phyloP scores from a whole-genome alignment of 768 basidiomycete genomes.

The Rubroboletus pulcherrimus region DNA sequence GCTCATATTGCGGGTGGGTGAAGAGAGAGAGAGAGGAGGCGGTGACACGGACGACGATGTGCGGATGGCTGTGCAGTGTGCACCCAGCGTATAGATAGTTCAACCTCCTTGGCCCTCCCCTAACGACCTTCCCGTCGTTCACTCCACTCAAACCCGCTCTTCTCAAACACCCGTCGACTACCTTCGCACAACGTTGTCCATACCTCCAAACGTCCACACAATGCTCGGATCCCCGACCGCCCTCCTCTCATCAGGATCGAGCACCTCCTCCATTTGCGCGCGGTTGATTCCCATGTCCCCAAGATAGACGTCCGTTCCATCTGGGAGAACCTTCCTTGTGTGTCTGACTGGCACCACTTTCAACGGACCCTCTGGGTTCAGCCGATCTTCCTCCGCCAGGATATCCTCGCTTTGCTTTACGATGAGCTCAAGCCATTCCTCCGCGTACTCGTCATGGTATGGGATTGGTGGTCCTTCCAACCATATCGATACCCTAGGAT shows the following conservation, averaged over 20 bases:
- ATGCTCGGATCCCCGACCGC: slow-evolving; percentile 52
- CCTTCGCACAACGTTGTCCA: slow-evolving; percentile 30
- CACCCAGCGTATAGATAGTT: slow-evolving; percentile 35
- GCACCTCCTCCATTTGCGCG: slow-evolving; percentile 25
- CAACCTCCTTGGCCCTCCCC: slow-evolving; percentile 36
- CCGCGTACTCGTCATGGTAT: slow-evolving; percentile 43
- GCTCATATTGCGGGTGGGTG: slow-evolving; percentile 41
- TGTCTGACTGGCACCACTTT: slow-evolving; percentile 46
- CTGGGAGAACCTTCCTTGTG: slow-evolving; percentile 51
- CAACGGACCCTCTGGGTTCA: slow-evolving; percentile 19
- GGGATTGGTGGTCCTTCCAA: slow-evolving; percentile 51
- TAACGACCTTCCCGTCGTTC: slow-evolving; percentile 35
- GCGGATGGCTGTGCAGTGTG: slow-evolving; percentile 13
- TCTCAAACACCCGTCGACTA: slow-evolving; percentile 63
- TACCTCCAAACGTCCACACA: slow-evolving; percentile 62
- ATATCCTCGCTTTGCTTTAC: slow-evolving; percentile 19
- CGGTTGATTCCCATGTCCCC: slow-evolving; percentile 37
- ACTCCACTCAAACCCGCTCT: slow-evolving; percentile 54
- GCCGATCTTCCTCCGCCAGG: slow-evolving; percentile 17
- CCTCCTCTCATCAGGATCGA: slow-evolving; percentile 37
- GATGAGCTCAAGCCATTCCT: slow-evolving; percentile 32
- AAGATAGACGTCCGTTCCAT: slow-evolving; percentile 51
- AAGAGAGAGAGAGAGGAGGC: neutral
- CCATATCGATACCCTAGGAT: slow-evolving; percentile 43
- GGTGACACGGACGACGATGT: neutral